Conservation (phyloP, 768 basidiomycete genomes). For the Phaffia australis region DNA sequence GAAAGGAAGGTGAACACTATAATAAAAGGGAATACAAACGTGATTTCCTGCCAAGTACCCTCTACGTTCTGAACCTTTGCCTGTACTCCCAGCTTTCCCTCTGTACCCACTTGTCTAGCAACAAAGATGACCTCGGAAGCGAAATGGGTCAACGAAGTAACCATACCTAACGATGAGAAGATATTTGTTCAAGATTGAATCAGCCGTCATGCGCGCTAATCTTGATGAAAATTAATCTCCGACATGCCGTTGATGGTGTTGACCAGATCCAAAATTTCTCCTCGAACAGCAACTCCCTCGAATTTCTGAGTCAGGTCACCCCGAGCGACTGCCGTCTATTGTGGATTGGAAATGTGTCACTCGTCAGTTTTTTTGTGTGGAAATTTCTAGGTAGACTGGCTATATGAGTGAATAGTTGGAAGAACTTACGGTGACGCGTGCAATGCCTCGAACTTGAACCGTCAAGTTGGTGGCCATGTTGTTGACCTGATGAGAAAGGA, state of each 20-base stretch:
- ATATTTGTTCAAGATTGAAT: background rate
- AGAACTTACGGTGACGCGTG: conserved; percentile 58
- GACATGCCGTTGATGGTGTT: conserved; percentile 75
- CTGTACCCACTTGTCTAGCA: conserved; percentile 92
- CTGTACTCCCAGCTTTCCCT: conserved; percentile 96
- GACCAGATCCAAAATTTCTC: conserved; percentile 90
- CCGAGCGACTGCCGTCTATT: conserved; percentile 74
- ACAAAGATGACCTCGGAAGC: conserved; percentile 86
- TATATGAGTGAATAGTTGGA: conserved; percentile 1
- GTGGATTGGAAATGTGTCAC: background rate
- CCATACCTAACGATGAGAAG: conserved; percentile 66
- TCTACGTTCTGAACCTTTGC: conserved; percentile 94
- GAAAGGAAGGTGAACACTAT: conserved; percentile 17
- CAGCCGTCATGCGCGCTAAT: too few relatives aligned
- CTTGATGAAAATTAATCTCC: too few relatives aligned
- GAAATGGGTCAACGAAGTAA: conserved; percentile 76
- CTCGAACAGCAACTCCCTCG: conserved; percentile 77
- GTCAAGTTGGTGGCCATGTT: conserved; percentile 46
- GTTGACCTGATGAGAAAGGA: conserved; percentile 1
- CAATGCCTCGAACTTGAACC: conserved; percentile 83
- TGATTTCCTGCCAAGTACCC: conserved; percentile 98
- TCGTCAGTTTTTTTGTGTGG: background rate
- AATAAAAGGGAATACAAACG: conserved; percentile 47
- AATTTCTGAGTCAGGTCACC: conserved; percentile 93
- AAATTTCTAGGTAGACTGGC: background rate